These are phyloP conservation scores for Globisporangium nagaii DNA, from an alignment of 352 stramenopile genomes.

Conservation along the genomic window DNA sequence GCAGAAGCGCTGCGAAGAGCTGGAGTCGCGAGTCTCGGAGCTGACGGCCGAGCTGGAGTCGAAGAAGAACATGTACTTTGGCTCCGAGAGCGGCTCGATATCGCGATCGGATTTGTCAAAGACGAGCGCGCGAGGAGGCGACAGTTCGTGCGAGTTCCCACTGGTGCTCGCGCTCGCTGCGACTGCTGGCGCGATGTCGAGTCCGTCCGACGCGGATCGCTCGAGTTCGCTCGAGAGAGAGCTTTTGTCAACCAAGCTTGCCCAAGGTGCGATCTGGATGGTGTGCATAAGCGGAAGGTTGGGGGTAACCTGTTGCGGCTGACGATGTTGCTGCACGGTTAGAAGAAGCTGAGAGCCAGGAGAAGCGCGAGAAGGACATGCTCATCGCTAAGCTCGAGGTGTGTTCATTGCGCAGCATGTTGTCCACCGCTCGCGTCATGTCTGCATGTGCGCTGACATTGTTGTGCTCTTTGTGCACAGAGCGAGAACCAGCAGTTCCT, in stretches of 20 bases:
- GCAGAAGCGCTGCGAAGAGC: conserved; percentile 61
- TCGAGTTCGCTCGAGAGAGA: conserved; percentile 60
- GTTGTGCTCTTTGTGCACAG: conserved; percentile 14
- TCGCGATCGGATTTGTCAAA: conserved; percentile 66
- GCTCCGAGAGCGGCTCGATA: conserved; percentile 63
- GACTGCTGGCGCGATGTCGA: conserved; percentile 65
- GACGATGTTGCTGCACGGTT: background rate
- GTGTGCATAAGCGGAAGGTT: background rate
- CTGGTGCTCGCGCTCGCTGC: conserved; percentile 73
- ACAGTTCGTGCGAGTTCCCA: conserved; percentile 80
- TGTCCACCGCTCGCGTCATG: background rate
- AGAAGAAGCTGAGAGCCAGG: conserved; percentile 12
- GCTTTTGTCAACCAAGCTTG: conserved; percentile 40
- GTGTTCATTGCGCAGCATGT: no score
- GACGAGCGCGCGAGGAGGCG: conserved; percentile 48
- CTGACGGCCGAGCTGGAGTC: conserved; percentile 64
- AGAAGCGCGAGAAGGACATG: conserved; percentile 34
- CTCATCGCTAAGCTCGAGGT: conserved; percentile 72
- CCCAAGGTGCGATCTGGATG: conserved; percentile 26
- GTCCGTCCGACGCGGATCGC: conserved; percentile 57
- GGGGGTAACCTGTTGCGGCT: background rate
- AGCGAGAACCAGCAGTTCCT: conserved; percentile 83
- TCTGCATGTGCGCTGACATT: background rate
- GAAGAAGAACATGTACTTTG: conserved; percentile 72
- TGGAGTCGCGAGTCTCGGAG: conserved; percentile 57